Evolutionary conservation across 305 asterid species (phyloP), one percentile per base, ranked within the genome.

Genomic region (Striga hermonthica): DNA sequence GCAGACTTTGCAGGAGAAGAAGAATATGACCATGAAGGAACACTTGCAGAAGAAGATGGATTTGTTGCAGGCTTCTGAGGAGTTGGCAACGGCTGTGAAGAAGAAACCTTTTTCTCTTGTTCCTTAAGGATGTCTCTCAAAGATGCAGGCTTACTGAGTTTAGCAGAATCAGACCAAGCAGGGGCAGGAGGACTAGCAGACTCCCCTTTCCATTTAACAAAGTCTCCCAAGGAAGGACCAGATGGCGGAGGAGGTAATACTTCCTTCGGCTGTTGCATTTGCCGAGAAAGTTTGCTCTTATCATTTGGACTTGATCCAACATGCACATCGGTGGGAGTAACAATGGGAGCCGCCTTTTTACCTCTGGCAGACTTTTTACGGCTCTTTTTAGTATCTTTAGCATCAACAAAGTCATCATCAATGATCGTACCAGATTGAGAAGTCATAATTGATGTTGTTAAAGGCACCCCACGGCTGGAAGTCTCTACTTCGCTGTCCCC

Each of bases 141-240:
- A 39, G 97, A 89, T 52, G 94, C 73, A 31, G 89, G 79, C 71
- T 82, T 85, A 11, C 83, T 58, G 50, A 68, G 48, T 79, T 87
- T 89, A 59, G 83, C 86, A 53, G 89, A 67, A 57, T 85, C 94
- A 5, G 84, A 81, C 97, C 97, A 89, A 35, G 94, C 95, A 56
- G 91, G 92, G 43, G 79, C 83, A 40, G 90, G 83, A 52, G 86
- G 80, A 71, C 69, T 78, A 10, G 84, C 72, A 22, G 89, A 13
- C 55, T 87, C 95, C 40, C 84, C 97, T 66, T 83, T 89, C 95
- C 97, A 87, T 31, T 78, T 68, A 69, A 89, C 95, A 83, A 83
- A 89, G 81, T 89, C 97, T 53, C 95, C 94, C 57, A 89, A 74
- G 15, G 95, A 89, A 67, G 94, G 91, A 39, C 89, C 95, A 60